phyloP scores from a whole-genome alignment of 805 yeast genomes.

The Zygotorulaspora chibaensis region DNA sequence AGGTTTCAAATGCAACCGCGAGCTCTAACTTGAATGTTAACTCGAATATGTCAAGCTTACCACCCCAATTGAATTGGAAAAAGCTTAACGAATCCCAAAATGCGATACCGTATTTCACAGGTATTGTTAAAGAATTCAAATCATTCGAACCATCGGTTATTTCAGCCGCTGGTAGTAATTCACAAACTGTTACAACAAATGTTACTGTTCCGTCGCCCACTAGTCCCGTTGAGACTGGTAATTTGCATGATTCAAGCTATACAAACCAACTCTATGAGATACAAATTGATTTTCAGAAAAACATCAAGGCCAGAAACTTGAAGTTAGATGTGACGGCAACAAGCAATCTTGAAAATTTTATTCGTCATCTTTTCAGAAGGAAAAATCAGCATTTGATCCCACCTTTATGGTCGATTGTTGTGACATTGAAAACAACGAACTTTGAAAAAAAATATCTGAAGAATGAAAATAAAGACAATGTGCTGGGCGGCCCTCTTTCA shows the following conservation, averaged over 20 bases:
- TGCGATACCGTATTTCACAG: slow-evolving; percentile 20
- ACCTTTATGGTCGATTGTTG: slow-evolving; percentile 52
- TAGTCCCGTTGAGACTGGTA: slow-evolving; percentile 4
- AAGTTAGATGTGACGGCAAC: slow-evolving; percentile 23
- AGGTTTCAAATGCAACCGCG: neutral
- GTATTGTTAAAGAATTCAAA: slow-evolving; percentile 20
- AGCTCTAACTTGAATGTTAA: neutral
- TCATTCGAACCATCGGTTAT: slow-evolving; percentile 25
- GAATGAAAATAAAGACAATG: slow-evolving; percentile 34
- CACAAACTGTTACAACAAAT: slow-evolving; percentile 27
- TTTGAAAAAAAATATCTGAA: slow-evolving; percentile 41
- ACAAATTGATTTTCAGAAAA: slow-evolving; percentile 14
- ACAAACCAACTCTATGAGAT: slow-evolving; percentile 24
- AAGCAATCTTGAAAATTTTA: slow-evolving; percentile 32
- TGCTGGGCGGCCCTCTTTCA: slow-evolving; percentile 7
- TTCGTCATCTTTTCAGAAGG: slow-evolving; percentile 28
- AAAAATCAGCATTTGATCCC: slow-evolving; percentile 35
- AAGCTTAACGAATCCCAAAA: neutral
- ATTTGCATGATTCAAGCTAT: slow-evolving; percentile 4
- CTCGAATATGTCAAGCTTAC: neutral
- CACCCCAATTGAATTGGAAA: neutral
- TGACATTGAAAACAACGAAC: slow-evolving; percentile 48
- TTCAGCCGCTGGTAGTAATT: slow-evolving; percentile 21
- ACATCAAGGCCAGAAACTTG: slow-evolving; percentile 11
- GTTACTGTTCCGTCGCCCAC: slow-evolving; percentile 9